These are phyloP conservation scores for Ustilago shanxiensis DNA, from an alignment of 1,284 basidiomycete genomes.

Conservation along the genomic window DNA sequence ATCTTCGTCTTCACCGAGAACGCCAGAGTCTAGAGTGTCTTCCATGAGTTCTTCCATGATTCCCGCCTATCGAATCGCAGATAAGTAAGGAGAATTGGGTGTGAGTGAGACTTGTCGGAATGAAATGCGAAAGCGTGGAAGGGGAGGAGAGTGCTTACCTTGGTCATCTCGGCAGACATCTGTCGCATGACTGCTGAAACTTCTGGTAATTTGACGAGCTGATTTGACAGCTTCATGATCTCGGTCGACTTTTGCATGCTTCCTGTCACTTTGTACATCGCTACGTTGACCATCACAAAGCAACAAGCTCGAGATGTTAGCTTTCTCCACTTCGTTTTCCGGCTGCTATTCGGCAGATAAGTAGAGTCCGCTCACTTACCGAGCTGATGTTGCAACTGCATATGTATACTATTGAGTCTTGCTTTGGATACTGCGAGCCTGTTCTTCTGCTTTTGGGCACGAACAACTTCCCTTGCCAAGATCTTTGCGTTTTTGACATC, in stretches of 20 bases:
- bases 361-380: slow-evolving; percentile 74
- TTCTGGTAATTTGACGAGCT: slow-evolving; percentile 90
- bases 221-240: slow-evolving; percentile 97
- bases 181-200: slow-evolving; percentile 92
- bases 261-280: slow-evolving; percentile 97
- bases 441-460: slow-evolving; percentile 94
- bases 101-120: neutral
- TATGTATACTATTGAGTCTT: slow-evolving; percentile 87
- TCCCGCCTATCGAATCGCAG: slow-evolving; percentile 61
- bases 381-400: slow-evolving; percentile 91
- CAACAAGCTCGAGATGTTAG: neutral
- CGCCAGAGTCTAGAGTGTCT: slow-evolving; percentile 71
- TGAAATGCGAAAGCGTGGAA: no score
- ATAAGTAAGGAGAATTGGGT: neutral
- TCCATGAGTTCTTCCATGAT: slow-evolving; percentile 72
- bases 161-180: slow-evolving; percentile 99
- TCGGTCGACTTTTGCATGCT: slow-evolving; percentile 96
- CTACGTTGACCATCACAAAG: slow-evolving; percentile 72
- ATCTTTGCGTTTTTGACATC: slow-evolving; percentile 93
- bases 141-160: slow-evolving; percentile 71
- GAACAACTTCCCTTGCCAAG: slow-evolving; percentile 91
- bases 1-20: slow-evolving; percentile 80
- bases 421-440: slow-evolving; percentile 92
- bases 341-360: no score
- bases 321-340: neutral